Conservation (phyloP, 177 flowering plant species). For the Vitis hybrid region DNA sequence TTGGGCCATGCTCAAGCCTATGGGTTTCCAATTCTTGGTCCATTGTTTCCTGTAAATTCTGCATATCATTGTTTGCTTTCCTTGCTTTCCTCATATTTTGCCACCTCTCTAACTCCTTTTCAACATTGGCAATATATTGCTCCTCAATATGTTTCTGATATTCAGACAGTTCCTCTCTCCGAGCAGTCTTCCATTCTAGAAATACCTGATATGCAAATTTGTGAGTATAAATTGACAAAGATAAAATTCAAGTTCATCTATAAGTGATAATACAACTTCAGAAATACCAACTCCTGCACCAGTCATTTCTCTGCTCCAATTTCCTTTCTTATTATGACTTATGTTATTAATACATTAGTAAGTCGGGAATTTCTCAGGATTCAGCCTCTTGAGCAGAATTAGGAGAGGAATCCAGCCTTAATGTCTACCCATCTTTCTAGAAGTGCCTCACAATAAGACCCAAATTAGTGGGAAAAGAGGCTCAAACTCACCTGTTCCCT, state of each 20-base stretch:
- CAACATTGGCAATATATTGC: slow-evolving; percentile 71
- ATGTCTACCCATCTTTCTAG: background rate
- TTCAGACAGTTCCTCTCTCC: slow-evolving; percentile 81
- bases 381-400: background rate
- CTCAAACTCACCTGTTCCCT: slow-evolving; percentile 64
- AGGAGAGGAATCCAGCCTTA: background rate
- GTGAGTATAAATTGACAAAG: background rate
- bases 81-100: slow-evolving; percentile 71
- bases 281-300: too few species aligned
- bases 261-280: too few species aligned
- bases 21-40: slow-evolving; percentile 95
- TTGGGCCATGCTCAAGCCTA: slow-evolving; percentile 94
- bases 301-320: too few species aligned
- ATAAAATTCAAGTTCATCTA: background rate
- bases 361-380: background rate
- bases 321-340: too few species aligned
- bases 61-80: slow-evolving; percentile 49
- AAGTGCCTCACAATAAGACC: background rate
- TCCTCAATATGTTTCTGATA: slow-evolving; percentile 84
- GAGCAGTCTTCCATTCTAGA: slow-evolving; percentile 75
- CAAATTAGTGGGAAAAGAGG: background rate
- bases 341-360: too few species aligned
- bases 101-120: slow-evolving; percentile 86
- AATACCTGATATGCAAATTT: slow-evolving; percentile 42
- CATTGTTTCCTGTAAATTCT: slow-evolving; percentile 92